These are phyloP conservation scores for Euphorbia corollata DNA, from an alignment of 441 rosid species.

Conservation along the genomic window DNA sequence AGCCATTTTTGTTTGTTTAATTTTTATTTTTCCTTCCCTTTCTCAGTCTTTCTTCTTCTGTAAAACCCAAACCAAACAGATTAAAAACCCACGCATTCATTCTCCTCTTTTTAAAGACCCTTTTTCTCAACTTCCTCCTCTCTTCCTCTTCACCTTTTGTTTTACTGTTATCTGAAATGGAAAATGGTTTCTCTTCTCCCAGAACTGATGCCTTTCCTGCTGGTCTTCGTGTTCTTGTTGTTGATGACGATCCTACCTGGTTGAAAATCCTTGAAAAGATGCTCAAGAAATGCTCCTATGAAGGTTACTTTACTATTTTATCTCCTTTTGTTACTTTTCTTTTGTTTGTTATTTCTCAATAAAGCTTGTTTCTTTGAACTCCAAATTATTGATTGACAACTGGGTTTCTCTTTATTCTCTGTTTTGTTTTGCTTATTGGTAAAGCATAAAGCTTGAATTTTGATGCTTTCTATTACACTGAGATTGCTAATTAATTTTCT, in stretches of 20 bases:
- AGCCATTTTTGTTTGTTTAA: neutral
- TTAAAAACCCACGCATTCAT: slow-evolving; percentile 18
- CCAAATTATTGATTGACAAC: slow-evolving; percentile 10
- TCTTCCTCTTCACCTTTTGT: slow-evolving; percentile 12
- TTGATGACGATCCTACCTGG: slow-evolving; percentile 92
- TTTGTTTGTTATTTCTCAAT: neutral
- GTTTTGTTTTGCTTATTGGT: neutral
- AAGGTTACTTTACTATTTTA: slow-evolving; percentile 38
- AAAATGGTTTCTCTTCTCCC: slow-evolving; percentile 64
- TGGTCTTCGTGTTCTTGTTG: slow-evolving; percentile 87
- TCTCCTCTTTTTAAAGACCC: slow-evolving; percentile 7
- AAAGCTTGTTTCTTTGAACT: slow-evolving; percentile 6
- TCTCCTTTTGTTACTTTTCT: slow-evolving; percentile 1
- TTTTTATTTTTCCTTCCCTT: neutral
- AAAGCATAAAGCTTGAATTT: neutral
- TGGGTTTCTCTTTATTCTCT: neutral
- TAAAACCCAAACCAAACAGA: slow-evolving; percentile 30
- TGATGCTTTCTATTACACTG: slow-evolving; percentile 8
- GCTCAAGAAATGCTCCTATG: slow-evolving; percentile 88
- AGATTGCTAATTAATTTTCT: neutral
- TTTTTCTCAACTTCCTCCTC: neutral
- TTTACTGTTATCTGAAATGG: slow-evolving; percentile 24
- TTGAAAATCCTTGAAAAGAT: slow-evolving; percentile 88
- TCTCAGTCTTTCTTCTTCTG: slow-evolving; percentile 14
- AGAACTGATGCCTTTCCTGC: slow-evolving; percentile 52